Evolutionary conservation across 2,329 filamentous ascomycete species (phyloP).

Genomic region (Colletotrichum lini): DNA sequence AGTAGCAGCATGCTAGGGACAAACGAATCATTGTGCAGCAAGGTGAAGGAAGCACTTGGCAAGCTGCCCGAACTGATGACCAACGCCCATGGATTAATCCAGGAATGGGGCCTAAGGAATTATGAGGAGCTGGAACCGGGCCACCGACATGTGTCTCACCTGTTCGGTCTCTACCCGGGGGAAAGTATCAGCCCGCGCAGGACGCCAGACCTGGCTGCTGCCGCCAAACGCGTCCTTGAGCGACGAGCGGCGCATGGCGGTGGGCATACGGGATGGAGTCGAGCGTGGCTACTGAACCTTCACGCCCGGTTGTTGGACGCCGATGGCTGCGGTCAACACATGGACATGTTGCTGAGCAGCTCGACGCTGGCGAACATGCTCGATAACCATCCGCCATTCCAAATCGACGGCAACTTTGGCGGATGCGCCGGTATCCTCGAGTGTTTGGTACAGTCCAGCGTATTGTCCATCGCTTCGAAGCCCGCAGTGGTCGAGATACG

Average conservation of each 20-base stretch:
- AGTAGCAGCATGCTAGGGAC: slow-evolving; percentile 41
- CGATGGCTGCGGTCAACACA: slow-evolving; percentile 45
- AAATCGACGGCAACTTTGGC: slow-evolving; percentile 67
- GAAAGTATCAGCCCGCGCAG: slow-evolving; percentile 48
- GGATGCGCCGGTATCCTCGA: slow-evolving; percentile 56
- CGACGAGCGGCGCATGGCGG: slow-evolving; percentile 52
- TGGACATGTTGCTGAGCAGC: slow-evolving; percentile 34
- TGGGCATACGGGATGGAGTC: slow-evolving; percentile 65
- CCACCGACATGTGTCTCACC: slow-evolving; percentile 65
- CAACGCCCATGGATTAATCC: slow-evolving; percentile 52
- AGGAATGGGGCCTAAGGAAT: slow-evolving; percentile 61
- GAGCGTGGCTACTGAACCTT: slow-evolving; percentile 62
- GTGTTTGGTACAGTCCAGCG: slow-evolving; percentile 35
- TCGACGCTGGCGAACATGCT: slow-evolving; percentile 41
- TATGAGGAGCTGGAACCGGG: slow-evolving; percentile 60
- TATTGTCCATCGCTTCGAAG: not conserved
- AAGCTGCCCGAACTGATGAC: slow-evolving; percentile 44
- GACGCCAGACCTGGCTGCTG: slow-evolving; percentile 44
- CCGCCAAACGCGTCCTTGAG: slow-evolving; percentile 49
- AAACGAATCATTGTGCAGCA: slow-evolving; percentile 12
- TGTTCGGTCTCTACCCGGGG: slow-evolving; percentile 62
- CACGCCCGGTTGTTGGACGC: slow-evolving; percentile 59
- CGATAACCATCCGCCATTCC: slow-evolving; percentile 54
- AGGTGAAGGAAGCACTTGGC: slow-evolving; percentile 16
- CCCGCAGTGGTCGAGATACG: slow-evolving; percentile 19